Evolutionary conservation across 495 filamentous ascomycete genomes (phyloP).

Genomic region (Penicillium paxilli): DNA sequence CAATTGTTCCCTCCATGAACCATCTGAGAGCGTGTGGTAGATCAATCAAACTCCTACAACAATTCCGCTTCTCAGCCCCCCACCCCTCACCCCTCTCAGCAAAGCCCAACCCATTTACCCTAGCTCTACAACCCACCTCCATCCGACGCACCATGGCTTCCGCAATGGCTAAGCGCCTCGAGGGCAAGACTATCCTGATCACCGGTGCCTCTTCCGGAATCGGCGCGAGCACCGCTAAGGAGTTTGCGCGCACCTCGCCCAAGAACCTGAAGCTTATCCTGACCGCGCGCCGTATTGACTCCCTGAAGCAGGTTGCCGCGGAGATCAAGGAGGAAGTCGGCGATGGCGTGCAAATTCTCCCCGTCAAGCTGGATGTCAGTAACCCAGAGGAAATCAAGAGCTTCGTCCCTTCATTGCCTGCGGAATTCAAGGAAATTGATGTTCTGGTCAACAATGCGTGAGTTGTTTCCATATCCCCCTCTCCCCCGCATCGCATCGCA

Average conservation of each 20-base stretch:
- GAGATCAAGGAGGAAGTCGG: slow-evolving; percentile 80
- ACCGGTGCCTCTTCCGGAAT: slow-evolving; percentile 96
- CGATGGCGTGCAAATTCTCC: slow-evolving; percentile 76
- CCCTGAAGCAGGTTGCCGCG: slow-evolving; percentile 70
- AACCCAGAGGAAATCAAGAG: slow-evolving; percentile 70
- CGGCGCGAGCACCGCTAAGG: slow-evolving; percentile 78
- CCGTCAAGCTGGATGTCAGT: slow-evolving; percentile 85
- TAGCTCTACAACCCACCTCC: slow-evolving; percentile 21
- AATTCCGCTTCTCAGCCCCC: slow-evolving; percentile 15
- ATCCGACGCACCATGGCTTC: slow-evolving; percentile 64
- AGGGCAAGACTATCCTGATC: slow-evolving; percentile 90
- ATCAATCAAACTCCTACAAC: slow-evolving; percentile 32
- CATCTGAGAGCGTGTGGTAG: slow-evolving; percentile 22
- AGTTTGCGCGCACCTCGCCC: slow-evolving; percentile 88
- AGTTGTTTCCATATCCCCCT: slow-evolving; percentile 28
- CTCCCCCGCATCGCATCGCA: background rate
- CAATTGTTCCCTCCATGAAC: slow-evolving; percentile 32
- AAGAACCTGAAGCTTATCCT: slow-evolving; percentile 79
- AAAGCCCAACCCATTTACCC: slow-evolving; percentile 18
- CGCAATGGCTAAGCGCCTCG: slow-evolving; percentile 80
- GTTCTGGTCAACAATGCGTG: slow-evolving; percentile 97
- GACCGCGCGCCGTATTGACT: slow-evolving; percentile 81
- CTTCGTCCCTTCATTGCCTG: slow-evolving; percentile 73
- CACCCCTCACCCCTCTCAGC: slow-evolving; percentile 19
- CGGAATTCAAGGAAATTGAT: slow-evolving; percentile 84